These are phyloP conservation scores for Xylaria sp. DNA, from an alignment of 2,329 filamentous ascomycete species.

Conservation along the genomic window DNA sequence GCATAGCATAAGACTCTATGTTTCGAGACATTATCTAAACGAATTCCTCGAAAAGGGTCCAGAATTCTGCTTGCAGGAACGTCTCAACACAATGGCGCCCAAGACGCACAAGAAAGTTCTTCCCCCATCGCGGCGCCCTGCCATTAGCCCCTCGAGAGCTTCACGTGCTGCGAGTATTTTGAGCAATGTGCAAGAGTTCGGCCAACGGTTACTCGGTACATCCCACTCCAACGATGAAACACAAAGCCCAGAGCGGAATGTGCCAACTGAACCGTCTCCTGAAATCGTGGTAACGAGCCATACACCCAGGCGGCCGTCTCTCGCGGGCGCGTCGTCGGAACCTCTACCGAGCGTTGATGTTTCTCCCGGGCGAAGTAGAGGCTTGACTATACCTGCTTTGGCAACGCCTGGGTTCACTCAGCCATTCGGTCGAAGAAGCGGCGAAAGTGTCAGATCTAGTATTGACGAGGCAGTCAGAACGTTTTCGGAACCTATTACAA, in stretches of 20 bases:
- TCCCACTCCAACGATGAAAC: slow-evolving; percentile 34
- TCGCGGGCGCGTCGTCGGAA: slow-evolving; percentile 42
- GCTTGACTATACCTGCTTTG: slow-evolving; percentile 50
- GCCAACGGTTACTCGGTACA: slow-evolving; percentile 44
- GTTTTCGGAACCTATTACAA: slow-evolving; percentile 48
- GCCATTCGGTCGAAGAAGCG: slow-evolving; percentile 45
- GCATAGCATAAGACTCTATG: slow-evolving; percentile 60
- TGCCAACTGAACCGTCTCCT: slow-evolving; percentile 43
- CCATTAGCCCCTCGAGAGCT: slow-evolving; percentile 26
- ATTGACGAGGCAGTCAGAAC: slow-evolving; percentile 40
- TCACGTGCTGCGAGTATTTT: slow-evolving; percentile 43
- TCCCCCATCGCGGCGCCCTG: slow-evolving; percentile 26
- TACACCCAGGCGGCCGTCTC: slow-evolving; percentile 44
- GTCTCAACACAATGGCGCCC: slow-evolving; percentile 54
- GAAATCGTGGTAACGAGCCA: slow-evolving; percentile 54
- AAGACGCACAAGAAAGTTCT: slow-evolving; percentile 36
- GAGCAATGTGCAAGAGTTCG: slow-evolving; percentile 45
- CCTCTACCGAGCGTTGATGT: slow-evolving; percentile 35
- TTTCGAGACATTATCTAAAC: slow-evolving; percentile 60
- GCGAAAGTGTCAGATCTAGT: slow-evolving; percentile 41
- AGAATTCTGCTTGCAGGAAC: slow-evolving; percentile 63
- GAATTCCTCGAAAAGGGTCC: slow-evolving; percentile 68
- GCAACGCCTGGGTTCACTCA: slow-evolving; percentile 46
- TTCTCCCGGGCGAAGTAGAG: slow-evolving; percentile 42
- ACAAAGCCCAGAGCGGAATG: slow-evolving; percentile 28